Evolutionary conservation across 2,329 filamentous ascomycete genomes (phyloP), one percentile per base, ranked within the genome.

Genomic region (Clonostachys sp.): DNA sequence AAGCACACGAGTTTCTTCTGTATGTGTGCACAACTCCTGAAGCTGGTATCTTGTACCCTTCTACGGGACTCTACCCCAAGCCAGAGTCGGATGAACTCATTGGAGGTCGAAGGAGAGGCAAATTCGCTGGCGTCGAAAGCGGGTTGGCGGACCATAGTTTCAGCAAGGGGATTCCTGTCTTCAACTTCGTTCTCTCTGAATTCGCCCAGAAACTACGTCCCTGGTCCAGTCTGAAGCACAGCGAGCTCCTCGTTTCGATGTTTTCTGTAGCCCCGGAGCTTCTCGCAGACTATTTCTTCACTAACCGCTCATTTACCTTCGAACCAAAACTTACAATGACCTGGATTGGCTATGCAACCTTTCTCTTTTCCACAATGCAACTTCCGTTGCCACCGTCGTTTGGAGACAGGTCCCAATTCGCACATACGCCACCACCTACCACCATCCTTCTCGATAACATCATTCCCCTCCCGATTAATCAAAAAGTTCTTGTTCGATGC

Each of bases 341-440:
- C 0, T 99, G 94, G 94, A 88, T 97, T 55, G 91, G 92, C 40
- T 96, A 95, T 61, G 90, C 91, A 0, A 84, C 91, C 0, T 89
- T 97, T 52, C 70, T 99, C 6, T 95, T 95, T 65, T 87, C 87
- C 51, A 82, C 85, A 2, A 83, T 96, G 42, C 80, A 86, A 48
- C 72, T 95, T 35, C 82, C 85, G 2, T 73, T 96, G 3, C 91
- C 91, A 3, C 61, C 71, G 24, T 80, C 79, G 50, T 89, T 92
- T 59, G 90, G 90, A 12, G 81, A 84, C 55, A 74, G 74, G 39
- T 75, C 79, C 12, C 74, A 73, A 40, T 86, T 82, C 52, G 55
- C 62, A 40, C 81, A 83, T 20, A 71, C 84, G 13, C 91, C 94
- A 33, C 92, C 94, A 9, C 89, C 91, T 2, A 81, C 85, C 3